A percentile compares a stretch with the other conserved stretches of the same genome.
phyloP scores from a whole-genome alignment of 768 basidiomycete species.

The Boletus fagicola region DNA sequence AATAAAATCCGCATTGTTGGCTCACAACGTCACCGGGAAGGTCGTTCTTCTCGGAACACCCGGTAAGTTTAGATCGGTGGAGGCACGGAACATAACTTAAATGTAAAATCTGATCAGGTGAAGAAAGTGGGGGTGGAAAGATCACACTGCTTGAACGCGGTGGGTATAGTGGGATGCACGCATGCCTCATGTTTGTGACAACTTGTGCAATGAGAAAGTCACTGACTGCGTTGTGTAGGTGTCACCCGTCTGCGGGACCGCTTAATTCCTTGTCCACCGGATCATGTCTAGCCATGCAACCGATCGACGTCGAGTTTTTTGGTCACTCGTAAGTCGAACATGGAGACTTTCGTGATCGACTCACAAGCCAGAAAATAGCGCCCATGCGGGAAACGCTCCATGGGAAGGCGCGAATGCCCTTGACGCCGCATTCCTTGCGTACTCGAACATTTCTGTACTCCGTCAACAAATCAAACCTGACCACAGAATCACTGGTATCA shows the following conservation, averaged over 20 bases:
- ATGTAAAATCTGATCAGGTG: constrained; percentile 44
- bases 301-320: constrained; percentile 65
- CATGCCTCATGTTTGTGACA: constrained; percentile 63
- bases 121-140: constrained; percentile 81
- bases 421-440: constrained; percentile 85
- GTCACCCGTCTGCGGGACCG: constrained; percentile 65
- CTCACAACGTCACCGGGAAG: constrained; percentile 61
- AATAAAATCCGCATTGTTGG: constrained; percentile 64
- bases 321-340: constrained; percentile 59
- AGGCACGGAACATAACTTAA: neutral
- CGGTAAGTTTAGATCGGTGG: constrained; percentile 37
- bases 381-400: constrained; percentile 77
- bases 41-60: constrained; percentile 78
- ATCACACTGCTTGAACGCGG: constrained; percentile 69
- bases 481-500: constrained; percentile 74
- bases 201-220: constrained; percentile 7
- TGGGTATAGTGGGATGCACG: constrained; percentile 79
- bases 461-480: constrained; percentile 87
- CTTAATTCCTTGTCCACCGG: constrained; percentile 49
- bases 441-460: constrained; percentile 72
- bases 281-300: constrained; percentile 61
- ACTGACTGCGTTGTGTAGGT: constrained; percentile 45
- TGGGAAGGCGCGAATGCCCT: constrained; percentile 88
- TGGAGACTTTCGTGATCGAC: neutral
- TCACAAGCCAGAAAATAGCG: constrained; percentile 40